phyloP scores from a whole-genome alignment of 2,329 filamentous ascomycete genomes.

The Ophiostoma perfectum region DNA sequence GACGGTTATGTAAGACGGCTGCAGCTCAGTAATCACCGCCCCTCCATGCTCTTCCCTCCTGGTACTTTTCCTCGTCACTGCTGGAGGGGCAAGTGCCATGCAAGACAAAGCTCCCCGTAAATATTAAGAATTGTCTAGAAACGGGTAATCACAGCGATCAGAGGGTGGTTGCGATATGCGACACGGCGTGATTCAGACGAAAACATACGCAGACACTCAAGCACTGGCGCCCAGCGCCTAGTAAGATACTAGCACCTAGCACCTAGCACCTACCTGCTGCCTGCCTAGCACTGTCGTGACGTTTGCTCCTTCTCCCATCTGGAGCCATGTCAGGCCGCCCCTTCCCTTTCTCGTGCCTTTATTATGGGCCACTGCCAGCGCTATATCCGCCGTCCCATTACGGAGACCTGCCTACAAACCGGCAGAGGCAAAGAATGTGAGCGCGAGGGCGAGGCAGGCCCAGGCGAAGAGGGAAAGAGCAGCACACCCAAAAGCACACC shows the following conservation, averaged over 20 bases:
- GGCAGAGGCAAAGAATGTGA: neutral
- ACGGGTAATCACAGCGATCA: neutral
- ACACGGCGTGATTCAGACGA: neutral
- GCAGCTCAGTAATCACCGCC: neutral
- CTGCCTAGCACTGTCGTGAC: neutral
- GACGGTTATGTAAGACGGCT: neutral
- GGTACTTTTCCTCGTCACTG: neutral
- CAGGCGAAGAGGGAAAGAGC: constrained; percentile 1
- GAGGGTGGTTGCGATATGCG: neutral
- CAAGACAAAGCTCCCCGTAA: no score
- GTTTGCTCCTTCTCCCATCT: neutral
- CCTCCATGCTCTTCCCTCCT: constrained; percentile 10
- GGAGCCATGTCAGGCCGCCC: neutral
- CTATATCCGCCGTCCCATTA: neutral
- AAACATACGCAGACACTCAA: neutral
- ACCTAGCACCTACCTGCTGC: no score
- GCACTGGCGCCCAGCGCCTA: no score
- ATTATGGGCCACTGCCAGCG: neutral
- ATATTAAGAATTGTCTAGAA: no score
- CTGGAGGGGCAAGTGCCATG: neutral
- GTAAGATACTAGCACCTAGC: no score
- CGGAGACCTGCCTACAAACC: neutral
- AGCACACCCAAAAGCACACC: constrained; percentile 7
- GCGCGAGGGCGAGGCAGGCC: neutral
- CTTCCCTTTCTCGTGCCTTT: constrained; percentile 11